Evolutionary conservation across 2,329 filamentous ascomycete genomes (phyloP), one percentile per base, ranked within the genome.

Genomic region (Trichoderma breve): DNA sequence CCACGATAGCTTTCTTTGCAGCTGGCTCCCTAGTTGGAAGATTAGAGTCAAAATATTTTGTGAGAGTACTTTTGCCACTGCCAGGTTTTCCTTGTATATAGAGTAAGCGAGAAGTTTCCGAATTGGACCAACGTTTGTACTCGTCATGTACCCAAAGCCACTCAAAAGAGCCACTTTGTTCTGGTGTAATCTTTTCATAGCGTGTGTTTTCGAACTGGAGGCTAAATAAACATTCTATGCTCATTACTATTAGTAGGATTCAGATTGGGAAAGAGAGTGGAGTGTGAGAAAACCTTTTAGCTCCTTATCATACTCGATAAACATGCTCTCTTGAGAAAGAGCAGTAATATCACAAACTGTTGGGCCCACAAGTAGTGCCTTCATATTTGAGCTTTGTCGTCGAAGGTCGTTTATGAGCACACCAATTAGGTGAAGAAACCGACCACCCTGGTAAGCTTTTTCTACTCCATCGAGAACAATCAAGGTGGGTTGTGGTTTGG

Each of bases 281-380:
- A n/a, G n/a, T n/a, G n/a, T n/a, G n/a, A n/a, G n/a, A n/a, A 7
- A 6, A 64, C 62, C 39, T 51, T 12, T 21, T 15, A 28, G 28
- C 15, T 65, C 62, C 5, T 65, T 65, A 26, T 65, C 28, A 24
- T 53, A 11, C 18, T 34, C 62, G 2, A 64, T 51, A 8, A 2
- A 5, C 2, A 32, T 0, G 21, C n/a, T 15, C 0, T 15, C 6
- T 24, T 8, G 18, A 3, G 12, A 32, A 6, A 6, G 12, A 0
- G 0, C 2, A 12, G 3, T 15, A 9, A 21, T 5, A 0, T 24
- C 5, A 9, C 7, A 18, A 6, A 1, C 2, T 6, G 6, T 1
- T 1, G 39, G n/a, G 2, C 39, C 43, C 18, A n/a, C 12, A 9
- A 64, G 26, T 6, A 51, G 2, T 6, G 18, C n/a, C 12, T 32